Evolutionary conservation across 2,329 filamentous ascomycete genomes (phyloP).

Genomic region (Fusarium coffeatum): DNA sequence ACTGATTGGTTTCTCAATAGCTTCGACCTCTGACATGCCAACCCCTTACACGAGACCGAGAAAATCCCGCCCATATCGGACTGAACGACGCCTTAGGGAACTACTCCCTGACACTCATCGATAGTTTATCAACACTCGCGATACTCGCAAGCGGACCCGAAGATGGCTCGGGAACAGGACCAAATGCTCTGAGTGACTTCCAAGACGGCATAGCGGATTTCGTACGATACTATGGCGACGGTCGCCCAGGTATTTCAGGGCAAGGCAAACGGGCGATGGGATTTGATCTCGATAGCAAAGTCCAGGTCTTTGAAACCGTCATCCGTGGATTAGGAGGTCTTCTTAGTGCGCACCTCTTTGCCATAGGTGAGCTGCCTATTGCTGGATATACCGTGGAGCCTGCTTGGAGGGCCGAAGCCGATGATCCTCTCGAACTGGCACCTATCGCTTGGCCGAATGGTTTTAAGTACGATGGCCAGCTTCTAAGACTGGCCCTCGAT

Average conservation of each 20-base stretch:
- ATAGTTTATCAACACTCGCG: conserved; percentile 92
- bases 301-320: conserved; percentile 98
- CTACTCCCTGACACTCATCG: conserved; percentile 94
- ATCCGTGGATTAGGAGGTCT: conserved; percentile 93
- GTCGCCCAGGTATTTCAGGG: conserved; percentile 73
- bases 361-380: conserved; percentile 89
- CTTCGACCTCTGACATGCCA: conserved; percentile 86
- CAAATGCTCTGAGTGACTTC: conserved; percentile 74
- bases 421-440: conserved; percentile 59
- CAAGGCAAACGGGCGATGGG: conserved; percentile 79
- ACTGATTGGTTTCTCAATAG: conserved; percentile 55
- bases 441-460: conserved; percentile 79
- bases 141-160: conserved; percentile 83
- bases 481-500: conserved; percentile 89
- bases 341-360: conserved; percentile 93
- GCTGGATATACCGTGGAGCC: conserved; percentile 73
- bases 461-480: conserved; percentile 87
- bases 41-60: conserved; percentile 84
- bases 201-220: conserved; percentile 82
- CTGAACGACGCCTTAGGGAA: conserved; percentile 97
- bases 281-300: conserved; percentile 96
- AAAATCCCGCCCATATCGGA: conserved; percentile 83
- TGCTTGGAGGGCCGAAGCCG: conserved; percentile 40
- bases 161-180: conserved; percentile 52
- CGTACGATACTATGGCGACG: conserved; percentile 88